Conservation (phyloP, 768 basidiomycete genomes). For the Roridomyces roridus region DNA sequence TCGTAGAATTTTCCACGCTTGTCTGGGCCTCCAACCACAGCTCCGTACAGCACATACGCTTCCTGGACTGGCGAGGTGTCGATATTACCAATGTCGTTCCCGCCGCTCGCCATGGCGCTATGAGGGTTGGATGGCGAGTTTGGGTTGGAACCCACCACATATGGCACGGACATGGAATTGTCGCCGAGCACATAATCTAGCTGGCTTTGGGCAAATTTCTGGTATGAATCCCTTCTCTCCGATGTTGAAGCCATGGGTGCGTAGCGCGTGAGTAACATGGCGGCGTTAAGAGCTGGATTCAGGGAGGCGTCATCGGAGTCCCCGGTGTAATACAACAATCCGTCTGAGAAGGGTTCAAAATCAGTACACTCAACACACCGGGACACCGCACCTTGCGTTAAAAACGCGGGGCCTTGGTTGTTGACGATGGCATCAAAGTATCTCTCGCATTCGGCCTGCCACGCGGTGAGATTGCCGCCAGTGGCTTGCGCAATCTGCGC, state of each 20-base stretch:
- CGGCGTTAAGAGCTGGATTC: conserved; percentile 87
- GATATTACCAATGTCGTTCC: conserved; percentile 69
- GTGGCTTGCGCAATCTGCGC: conserved; percentile 68
- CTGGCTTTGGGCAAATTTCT: conserved; percentile 81
- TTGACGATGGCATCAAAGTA: conserved; percentile 80
- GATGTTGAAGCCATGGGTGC: conserved; percentile 71
- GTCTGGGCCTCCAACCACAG: conserved; percentile 88
- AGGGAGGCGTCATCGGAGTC: conserved; percentile 82
- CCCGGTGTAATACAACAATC: conserved; percentile 81
- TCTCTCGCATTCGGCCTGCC: conserved; percentile 72
- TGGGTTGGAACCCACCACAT: conserved; percentile 88
- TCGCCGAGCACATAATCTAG: conserved; percentile 84
- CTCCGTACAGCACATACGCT: conserved; percentile 85
- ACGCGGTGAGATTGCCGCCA: conserved; percentile 63
- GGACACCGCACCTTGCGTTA: conserved; percentile 61
- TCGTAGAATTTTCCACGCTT: conserved; percentile 79
- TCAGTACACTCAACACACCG: not conserved
- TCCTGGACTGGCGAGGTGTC: conserved; percentile 75
- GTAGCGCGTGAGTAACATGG: conserved; percentile 83
- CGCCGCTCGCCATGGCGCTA: conserved; percentile 88
- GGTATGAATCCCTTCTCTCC: conserved; percentile 63
- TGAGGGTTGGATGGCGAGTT: conserved; percentile 93
- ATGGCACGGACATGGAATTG: conserved; percentile 91
- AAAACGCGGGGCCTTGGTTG: conserved; percentile 54
- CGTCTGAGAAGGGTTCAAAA: conserved; percentile 52